These are phyloP conservation scores for Coemansia sp. DNA, from an alignment of 192 early-diverging fungal species.

Conservation along the genomic window DNA sequence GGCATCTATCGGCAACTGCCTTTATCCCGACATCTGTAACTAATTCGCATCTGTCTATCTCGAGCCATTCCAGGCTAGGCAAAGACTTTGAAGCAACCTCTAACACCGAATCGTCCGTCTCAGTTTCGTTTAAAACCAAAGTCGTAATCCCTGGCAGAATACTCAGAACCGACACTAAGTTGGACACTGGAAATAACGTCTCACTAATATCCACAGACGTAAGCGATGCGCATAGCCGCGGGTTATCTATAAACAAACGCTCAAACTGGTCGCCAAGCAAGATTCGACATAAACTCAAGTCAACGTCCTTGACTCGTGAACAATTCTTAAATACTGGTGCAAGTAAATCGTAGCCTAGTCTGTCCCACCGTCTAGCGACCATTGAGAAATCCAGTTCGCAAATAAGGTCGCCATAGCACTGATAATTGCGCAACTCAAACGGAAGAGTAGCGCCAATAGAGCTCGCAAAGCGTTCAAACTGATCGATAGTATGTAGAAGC, in stretches of 20 bases:
- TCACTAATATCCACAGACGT: slow-evolving; percentile 13
- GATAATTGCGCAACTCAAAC: slow-evolving; percentile 3
- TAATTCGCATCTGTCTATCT: not conserved
- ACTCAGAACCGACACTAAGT: not conserved
- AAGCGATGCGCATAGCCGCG: slow-evolving; percentile 8
- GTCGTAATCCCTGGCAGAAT: slow-evolving; percentile 1
- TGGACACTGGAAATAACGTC: slow-evolving; percentile 4
- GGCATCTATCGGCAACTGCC: not conserved
- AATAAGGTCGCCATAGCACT: slow-evolving; percentile 20
- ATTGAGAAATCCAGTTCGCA: slow-evolving; percentile 23
- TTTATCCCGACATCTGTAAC: not conserved
- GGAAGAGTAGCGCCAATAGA: not conserved
- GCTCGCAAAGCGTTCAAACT: slow-evolving; percentile 7
- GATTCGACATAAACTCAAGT: slow-evolving; percentile 29
- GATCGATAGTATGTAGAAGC: slow-evolving; percentile 1
- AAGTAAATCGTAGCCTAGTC: slow-evolving; percentile 10
- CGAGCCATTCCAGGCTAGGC: not conserved
- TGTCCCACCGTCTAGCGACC: slow-evolving; percentile 34
- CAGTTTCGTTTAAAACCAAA: slow-evolving; percentile 10
- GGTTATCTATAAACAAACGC: not conserved
- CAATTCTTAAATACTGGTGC: slow-evolving; percentile 12
- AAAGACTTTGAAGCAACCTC: not conserved
- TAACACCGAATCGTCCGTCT: not conserved
- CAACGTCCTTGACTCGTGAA: not conserved
- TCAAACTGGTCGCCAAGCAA: slow-evolving; percentile 14